Percentiles rank a stretch among this genome's conserved stretches.
phyloP scores from a whole-genome alignment of 2,329 filamentous ascomycete species.

The Ascochyta clinopodiicola region DNA sequence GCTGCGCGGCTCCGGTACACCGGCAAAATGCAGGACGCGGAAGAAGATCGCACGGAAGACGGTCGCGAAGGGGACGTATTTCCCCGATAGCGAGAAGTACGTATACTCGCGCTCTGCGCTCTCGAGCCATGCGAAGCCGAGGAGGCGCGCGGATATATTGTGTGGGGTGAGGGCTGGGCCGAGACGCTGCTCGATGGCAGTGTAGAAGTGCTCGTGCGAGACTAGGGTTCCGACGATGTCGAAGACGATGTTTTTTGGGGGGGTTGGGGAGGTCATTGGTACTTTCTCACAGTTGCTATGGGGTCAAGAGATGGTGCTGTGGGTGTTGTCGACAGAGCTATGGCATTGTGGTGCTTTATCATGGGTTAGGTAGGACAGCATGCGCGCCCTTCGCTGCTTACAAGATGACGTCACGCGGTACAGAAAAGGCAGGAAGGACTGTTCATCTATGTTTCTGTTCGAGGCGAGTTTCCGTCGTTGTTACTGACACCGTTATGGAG shows the following conservation, averaged over 20 bases:
- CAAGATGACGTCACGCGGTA: constrained; percentile 1
- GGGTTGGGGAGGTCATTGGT: background rate
- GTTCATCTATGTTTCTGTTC: background rate
- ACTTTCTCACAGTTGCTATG: background rate
- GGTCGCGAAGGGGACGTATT: constrained; percentile 53
- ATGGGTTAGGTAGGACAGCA: background rate
- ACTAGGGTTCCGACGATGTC: constrained; percentile 61
- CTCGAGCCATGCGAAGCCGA: constrained; percentile 58
- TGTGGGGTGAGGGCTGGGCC: constrained; percentile 51
- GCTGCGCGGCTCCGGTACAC: constrained; percentile 52
- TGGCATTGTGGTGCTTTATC: background rate
- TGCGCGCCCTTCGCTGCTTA: background rate
- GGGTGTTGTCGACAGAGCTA: background rate
- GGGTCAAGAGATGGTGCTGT: too few relatives aligned
- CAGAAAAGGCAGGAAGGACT: background rate
- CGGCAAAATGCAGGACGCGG: constrained; percentile 55
- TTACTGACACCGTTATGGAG: background rate
- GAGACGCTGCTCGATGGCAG: constrained; percentile 51
- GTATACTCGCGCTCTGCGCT: constrained; percentile 59
- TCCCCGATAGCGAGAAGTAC: constrained; percentile 54
- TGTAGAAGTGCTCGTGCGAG: constrained; percentile 54
- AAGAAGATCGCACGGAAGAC: constrained; percentile 57
- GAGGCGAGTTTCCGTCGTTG: too few relatives aligned
- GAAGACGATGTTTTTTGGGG: constrained; percentile 25
- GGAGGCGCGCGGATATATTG: constrained; percentile 51